phyloP scores from a whole-genome alignment of 805 yeast genomes.

The Metschnikowia shivogae region DNA sequence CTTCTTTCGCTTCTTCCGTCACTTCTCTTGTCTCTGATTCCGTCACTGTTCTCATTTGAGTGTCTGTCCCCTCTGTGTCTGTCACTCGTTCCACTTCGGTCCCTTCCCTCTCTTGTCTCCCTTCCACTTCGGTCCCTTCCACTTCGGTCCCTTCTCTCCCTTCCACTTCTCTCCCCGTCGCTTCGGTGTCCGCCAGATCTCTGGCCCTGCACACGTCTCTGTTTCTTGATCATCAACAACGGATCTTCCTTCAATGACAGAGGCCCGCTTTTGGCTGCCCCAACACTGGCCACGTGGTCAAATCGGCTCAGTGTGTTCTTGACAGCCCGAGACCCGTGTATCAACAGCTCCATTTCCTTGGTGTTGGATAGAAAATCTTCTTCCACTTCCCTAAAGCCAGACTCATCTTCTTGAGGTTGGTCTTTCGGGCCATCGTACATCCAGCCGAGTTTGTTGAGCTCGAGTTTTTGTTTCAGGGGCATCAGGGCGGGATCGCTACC shows the following conservation, averaged over 20 bases:
- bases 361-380: slow-evolving; percentile 29
- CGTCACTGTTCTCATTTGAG: not conserved
- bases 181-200: not conserved
- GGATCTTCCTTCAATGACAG: slow-evolving; percentile 45
- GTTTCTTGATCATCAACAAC: slow-evolving; percentile 37
- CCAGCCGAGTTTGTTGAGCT: slow-evolving; percentile 65
- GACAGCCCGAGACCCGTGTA: slow-evolving; percentile 50
- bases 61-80: not conserved
- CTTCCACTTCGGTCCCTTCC: not conserved
- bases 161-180: not conserved
- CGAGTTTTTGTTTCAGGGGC: slow-evolving; percentile 32
- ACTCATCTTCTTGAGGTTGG: slow-evolving; percentile 26
- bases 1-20: not conserved
- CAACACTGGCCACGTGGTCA: slow-evolving; percentile 22
- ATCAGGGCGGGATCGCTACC: slow-evolving; percentile 33
- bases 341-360: slow-evolving; percentile 45
- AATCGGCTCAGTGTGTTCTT: slow-evolving; percentile 26
- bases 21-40: not conserved
- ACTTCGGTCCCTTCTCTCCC: not conserved
- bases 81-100: not conserved
- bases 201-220: not conserved
- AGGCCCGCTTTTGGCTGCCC: slow-evolving; percentile 19
- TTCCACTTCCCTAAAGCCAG: slow-evolving; percentile 33
- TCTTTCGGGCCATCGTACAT: slow-evolving; percentile 60
- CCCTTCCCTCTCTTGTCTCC: not conserved